phyloP scores from a whole-genome alignment of 1,284 basidiomycete genomes.

The Marasmius sp. region DNA sequence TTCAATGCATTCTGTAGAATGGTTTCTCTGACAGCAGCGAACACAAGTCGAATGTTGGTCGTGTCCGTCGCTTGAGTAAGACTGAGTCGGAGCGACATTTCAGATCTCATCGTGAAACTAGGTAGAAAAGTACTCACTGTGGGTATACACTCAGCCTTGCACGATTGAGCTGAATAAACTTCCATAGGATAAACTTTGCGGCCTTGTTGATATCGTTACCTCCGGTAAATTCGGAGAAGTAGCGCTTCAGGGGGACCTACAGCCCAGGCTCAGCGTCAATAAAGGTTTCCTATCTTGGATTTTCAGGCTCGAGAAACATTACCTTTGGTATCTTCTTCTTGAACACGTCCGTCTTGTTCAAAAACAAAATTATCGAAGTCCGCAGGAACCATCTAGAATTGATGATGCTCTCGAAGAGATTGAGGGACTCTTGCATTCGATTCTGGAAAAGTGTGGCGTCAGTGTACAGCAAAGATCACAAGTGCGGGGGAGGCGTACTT shows the following conservation, averaged over 20 bases:
- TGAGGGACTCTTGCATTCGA: constrained; percentile 91
- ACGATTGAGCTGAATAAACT: constrained; percentile 93
- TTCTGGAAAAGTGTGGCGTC: constrained; percentile 52
- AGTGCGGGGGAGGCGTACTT: background rate
- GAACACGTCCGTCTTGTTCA: constrained; percentile 97
- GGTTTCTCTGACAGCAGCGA: constrained; percentile 96
- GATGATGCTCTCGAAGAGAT: constrained; percentile 93
- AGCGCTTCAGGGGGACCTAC: constrained; percentile 79
- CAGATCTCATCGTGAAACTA: constrained; percentile 2
- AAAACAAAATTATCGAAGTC: constrained; percentile 90
- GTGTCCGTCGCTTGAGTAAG: constrained; percentile 81
- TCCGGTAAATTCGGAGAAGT: constrained; percentile 94
- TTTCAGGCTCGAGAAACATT: background rate
- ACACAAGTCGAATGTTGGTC: constrained; percentile 84
- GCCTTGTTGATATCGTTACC: constrained; percentile 96
- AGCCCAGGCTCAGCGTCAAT: background rate
- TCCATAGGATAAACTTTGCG: constrained; percentile 96
- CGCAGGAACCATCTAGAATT: constrained; percentile 97
- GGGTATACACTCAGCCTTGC: constrained; percentile 88
- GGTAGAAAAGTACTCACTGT: constrained; percentile 61
- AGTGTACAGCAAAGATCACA: no score
- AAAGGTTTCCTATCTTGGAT: background rate
- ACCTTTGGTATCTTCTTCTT: constrained; percentile 89
- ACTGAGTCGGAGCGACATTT: constrained; percentile 34
- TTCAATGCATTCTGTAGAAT: constrained; percentile 87